phyloP scores from a whole-genome alignment of 2,329 filamentous ascomycete species.

The Fusarium musae region DNA sequence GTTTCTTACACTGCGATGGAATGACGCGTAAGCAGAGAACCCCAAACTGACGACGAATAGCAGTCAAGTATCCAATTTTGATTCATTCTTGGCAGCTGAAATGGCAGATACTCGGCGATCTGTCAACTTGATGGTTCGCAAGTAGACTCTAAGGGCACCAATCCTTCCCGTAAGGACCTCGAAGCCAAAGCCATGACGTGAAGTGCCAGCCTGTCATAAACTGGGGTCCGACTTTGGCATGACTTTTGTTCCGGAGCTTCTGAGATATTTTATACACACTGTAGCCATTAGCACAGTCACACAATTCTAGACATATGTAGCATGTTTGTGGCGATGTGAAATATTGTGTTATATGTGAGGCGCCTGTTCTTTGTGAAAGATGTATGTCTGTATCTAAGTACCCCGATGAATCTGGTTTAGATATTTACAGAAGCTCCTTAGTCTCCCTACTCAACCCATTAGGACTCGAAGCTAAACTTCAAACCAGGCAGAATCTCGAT shows the following conservation, averaged over 20 bases:
- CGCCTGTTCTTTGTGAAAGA: accelerated
- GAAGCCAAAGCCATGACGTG: not conserved
- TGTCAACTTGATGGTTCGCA: accelerated
- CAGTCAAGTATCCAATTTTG: accelerated
- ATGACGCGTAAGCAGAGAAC: not conserved
- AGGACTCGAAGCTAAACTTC: not conserved
- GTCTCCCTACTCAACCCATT: accelerated
- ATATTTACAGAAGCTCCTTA: no score
- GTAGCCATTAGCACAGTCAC: not conserved
- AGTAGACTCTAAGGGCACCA: not conserved
- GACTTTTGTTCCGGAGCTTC: not conserved
- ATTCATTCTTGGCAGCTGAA: no score
- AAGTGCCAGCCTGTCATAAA: not conserved
- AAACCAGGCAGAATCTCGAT: conserved; percentile 22
- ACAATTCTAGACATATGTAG: not conserved
- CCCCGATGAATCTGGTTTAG: accelerated
- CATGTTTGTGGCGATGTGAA: not conserved
- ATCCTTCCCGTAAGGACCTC: accelerated
- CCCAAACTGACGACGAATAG: not conserved
- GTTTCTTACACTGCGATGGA: not conserved
- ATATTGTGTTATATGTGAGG: not conserved
- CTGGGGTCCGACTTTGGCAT: not conserved
- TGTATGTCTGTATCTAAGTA: accelerated
- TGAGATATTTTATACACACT: accelerated
- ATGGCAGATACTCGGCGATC: accelerated